Conservation (phyloP, 2,329 filamentous ascomycete species). For the Talaromyces verruculosus region DNA sequence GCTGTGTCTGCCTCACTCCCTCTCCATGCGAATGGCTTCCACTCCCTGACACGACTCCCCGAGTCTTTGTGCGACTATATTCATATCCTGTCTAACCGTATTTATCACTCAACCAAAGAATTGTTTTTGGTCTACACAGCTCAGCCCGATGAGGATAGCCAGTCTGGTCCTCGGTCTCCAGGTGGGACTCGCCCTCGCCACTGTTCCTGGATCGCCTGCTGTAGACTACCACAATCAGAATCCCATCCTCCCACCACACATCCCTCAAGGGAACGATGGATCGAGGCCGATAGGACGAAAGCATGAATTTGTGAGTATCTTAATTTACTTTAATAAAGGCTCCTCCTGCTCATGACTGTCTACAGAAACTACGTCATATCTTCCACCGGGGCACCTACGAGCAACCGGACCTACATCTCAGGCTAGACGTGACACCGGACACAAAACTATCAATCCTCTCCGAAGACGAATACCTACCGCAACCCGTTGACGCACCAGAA, state of each 20-base stretch:
- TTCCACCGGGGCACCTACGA: conserved; percentile 85
- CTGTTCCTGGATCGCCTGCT: conserved; percentile 7
- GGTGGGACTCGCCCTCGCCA: conserved; percentile 19
- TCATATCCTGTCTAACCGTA: background rate
- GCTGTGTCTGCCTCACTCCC: background rate
- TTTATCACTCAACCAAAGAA: background rate
- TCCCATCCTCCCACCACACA: conserved; percentile 36
- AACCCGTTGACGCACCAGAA: conserved; percentile 51
- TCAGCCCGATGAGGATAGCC: conserved; percentile 10
- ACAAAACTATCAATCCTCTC: conserved; percentile 52
- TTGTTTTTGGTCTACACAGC: background rate
- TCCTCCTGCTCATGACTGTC: conserved; percentile 9
- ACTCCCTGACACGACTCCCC: conserved; percentile 15
- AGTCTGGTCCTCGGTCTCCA: conserved; percentile 13
- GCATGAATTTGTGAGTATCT: conserved; percentile 39
- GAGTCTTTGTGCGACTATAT: conserved; percentile 11
- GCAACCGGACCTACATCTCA: conserved; percentile 74
- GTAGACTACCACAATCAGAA: conserved; percentile 24
- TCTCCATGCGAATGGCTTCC: background rate
- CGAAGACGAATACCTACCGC: conserved; percentile 42
- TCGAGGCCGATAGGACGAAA: conserved; percentile 22
- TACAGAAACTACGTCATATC: conserved; percentile 70
- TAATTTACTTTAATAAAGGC: conserved; percentile 16
- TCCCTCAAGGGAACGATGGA: conserved; percentile 30
- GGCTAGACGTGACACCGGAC: conserved; percentile 66